Evolutionary conservation across 345 rosid species (phyloP).

Genomic region (Arabis hirsuta): DNA sequence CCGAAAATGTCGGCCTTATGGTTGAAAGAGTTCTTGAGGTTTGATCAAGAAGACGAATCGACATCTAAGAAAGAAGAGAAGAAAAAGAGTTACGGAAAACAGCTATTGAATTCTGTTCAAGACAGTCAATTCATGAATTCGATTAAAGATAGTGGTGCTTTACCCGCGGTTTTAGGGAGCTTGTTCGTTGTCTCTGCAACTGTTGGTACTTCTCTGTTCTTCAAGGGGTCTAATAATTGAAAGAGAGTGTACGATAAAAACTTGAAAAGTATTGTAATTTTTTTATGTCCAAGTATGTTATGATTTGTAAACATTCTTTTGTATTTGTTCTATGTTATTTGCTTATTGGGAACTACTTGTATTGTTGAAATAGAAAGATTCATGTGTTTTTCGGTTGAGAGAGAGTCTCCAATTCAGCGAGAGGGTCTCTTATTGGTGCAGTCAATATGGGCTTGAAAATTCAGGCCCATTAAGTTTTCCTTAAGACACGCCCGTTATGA

Average conservation of each 20-base stretch:
- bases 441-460: no score
- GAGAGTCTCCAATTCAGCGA: no score
- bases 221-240: constrained; percentile 38
- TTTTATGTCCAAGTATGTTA: not conserved
- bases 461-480: no score
- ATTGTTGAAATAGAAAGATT: no score
- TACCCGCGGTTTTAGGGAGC: constrained; percentile 41
- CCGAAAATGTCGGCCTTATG: constrained; percentile 65
- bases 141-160: constrained; percentile 33
- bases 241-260: constrained; percentile 2
- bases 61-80: constrained; percentile 35
- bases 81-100: constrained; percentile 41
- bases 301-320: constrained; percentile 19
- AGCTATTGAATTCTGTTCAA: constrained; percentile 34
- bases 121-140: constrained; percentile 34
- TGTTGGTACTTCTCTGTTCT: constrained; percentile 42
- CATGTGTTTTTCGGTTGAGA: no score
- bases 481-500: no score
- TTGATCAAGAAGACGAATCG: constrained; percentile 32
- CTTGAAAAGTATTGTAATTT: not conserved
- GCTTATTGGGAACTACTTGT: not conserved
- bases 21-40: constrained; percentile 56
- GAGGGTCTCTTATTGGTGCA: no score
- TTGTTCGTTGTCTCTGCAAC: constrained; percentile 43
- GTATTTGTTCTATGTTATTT: constrained; percentile 10